Evolutionary conservation across 352 stramenopile genomes (phyloP), one percentile per base, ranked within the genome.

Genomic region (Pythium insidiosum): DNA sequence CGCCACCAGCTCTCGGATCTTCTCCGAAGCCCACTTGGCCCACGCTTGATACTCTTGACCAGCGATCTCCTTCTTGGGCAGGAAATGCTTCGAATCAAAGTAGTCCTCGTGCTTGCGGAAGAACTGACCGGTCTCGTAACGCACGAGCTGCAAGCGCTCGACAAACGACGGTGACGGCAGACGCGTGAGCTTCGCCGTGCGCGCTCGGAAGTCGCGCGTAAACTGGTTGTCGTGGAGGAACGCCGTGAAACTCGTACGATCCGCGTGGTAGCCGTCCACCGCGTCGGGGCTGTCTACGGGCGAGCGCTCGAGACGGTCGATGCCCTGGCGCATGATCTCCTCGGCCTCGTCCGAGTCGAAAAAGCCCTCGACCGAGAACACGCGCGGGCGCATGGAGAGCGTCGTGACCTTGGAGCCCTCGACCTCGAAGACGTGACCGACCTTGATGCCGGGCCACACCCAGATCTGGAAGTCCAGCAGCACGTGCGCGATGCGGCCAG

Each of bases 61-160:
- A 10, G 65, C 63, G 18, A 80, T 49, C 31, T 62, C 33, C 13
- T 78, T 63, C 25, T 40, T 61, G 3, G 65, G 66, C 10, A 85
- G 24, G 25, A 88, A 85, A 47, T 73, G 58, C 49, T 83, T 85
- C 18, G 66, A 81, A 24, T 78, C 59, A 47, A 88, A 88, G 47
- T 85, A 85, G 46, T 88, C 76, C 47, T 86, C 66, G 45, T 86
- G 76, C 47, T 84, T 74, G 24, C 76, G 76, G 43, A 83, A 88
- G 46, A 86, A 84, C 55, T 86, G 73, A 3, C 68, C 73, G 0
- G 55, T 68, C 48, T 83, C 54, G 45, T 88, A 88, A 4, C 73
- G 65, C 45, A 88, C 76, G 18, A 86, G 67, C 33, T 88, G 76
- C 50, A 86, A 25, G 10, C 62, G 60, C 56, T 86, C 76, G 6